phyloP scores from a whole-genome alignment of 2,329 filamentous ascomycete genomes.

The Catunica adiposa region DNA sequence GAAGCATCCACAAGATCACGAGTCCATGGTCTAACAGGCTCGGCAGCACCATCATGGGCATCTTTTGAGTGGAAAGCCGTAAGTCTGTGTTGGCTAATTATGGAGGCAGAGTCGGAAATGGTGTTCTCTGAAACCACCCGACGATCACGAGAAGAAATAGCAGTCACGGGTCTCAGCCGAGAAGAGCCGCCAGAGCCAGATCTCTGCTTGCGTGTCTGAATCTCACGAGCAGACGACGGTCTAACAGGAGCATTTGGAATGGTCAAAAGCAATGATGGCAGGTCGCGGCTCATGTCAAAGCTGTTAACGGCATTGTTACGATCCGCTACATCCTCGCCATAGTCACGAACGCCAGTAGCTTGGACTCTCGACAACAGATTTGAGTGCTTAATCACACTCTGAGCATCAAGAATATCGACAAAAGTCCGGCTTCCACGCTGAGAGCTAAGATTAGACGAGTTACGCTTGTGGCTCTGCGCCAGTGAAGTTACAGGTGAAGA shows the following conservation, averaged over 20 bases:
- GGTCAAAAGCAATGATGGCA: neutral
- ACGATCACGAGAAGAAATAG: conserved; percentile 4
- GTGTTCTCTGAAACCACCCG: conserved; percentile 1
- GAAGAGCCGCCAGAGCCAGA: neutral
- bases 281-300: conserved; percentile 6
- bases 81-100: conserved; percentile 13
- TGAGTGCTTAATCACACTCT: conserved; percentile 32
- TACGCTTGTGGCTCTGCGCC: conserved; percentile 9
- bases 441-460: conserved; percentile 11
- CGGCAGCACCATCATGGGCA: neutral
- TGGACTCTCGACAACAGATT: conserved; percentile 33
- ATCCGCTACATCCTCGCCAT: conserved; percentile 50
- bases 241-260: neutral
- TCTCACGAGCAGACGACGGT: conserved; percentile 8
- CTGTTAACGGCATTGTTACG: conserved; percentile 34
- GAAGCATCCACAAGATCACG: conserved; percentile 10
- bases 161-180: conserved; percentile 5
- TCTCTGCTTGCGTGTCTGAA: neutral
- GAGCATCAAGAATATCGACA: conserved; percentile 42
- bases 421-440: conserved; percentile 10
- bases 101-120: conserved; percentile 11
- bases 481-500: conserved; percentile 2
- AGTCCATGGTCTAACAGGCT: conserved; percentile 6
- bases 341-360: conserved; percentile 35
- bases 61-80: conserved; percentile 9